A percentile compares a stretch with the other conserved stretches of the same genome.
Conservation (phyloP, 1,139 yeast genomes). For the Debaryomyces coudertii region DNA sequence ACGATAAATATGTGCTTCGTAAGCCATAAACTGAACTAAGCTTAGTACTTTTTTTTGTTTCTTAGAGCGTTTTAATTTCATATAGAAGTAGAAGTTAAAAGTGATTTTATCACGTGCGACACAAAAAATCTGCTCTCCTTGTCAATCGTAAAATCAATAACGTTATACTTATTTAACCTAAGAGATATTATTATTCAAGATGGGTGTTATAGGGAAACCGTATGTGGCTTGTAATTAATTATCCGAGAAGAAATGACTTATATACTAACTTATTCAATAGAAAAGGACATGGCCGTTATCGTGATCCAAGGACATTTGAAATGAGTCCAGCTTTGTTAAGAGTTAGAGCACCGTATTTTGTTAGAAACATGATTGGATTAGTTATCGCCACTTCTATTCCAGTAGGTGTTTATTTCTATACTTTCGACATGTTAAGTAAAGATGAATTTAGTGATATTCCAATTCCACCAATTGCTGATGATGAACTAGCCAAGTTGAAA, state of each 20-base stretch:
- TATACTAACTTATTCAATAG: constrained; percentile 21
- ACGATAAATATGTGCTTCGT: too few relatives aligned
- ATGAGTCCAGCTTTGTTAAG: constrained; percentile 94
- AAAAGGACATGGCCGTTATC: constrained; percentile 51
- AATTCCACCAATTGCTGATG: constrained; percentile 85
- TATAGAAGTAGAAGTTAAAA: too few relatives aligned
- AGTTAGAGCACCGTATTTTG: constrained; percentile 84
- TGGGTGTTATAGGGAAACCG: constrained; percentile 46
- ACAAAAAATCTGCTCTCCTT: background rate
- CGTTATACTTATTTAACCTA: background rate
- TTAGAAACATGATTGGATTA: constrained; percentile 70
- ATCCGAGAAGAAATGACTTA: background rate
- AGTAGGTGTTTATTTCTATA: constrained; percentile 70
- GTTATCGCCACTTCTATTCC: constrained; percentile 62
- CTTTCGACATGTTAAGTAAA: constrained; percentile 68
- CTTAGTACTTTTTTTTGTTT: background rate
- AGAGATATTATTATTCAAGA: constrained; percentile 15
- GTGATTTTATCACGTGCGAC: background rate
- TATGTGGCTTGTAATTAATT: constrained; percentile 23
- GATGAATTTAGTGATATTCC: constrained; percentile 93
- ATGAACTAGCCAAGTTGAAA: constrained; percentile 70
- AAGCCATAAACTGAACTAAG: too few relatives aligned
- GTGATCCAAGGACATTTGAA: constrained; percentile 76
- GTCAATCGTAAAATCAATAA: background rate
- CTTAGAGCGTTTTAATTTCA: background rate